Evolutionary conservation across 257 asterid species (phyloP).

Genomic region (Ballota nigra): DNA sequence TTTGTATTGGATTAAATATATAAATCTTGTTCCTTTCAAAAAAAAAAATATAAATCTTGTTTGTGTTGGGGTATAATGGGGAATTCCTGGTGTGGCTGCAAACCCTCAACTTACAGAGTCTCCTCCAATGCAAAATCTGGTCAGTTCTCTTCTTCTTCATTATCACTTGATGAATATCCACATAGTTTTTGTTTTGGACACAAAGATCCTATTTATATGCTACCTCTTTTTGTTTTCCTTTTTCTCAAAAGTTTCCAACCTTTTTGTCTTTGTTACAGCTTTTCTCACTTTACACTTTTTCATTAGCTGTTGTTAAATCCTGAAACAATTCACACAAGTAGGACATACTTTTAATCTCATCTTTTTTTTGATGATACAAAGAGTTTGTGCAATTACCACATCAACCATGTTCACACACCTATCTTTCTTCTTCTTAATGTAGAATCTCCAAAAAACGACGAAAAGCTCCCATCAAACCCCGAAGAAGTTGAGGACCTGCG

Average conservation of each 20-base stretch:
- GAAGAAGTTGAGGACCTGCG: constrained; percentile 93
- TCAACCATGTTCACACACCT: too few relatives aligned
- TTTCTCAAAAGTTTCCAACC: not conserved
- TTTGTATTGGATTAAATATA: not conserved
- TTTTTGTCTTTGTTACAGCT: not conserved
- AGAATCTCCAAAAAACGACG: constrained; percentile 53
- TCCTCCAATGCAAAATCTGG: constrained; percentile 74
- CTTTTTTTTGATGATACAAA: too few relatives aligned
- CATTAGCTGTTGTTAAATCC: not conserved
- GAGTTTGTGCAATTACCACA: too few relatives aligned
- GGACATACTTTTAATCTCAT: too few relatives aligned
- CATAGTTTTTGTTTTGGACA: too few relatives aligned
- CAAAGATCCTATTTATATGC: too few relatives aligned
- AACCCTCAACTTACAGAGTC: constrained; percentile 48
- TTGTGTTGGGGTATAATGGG: constrained; percentile 47
- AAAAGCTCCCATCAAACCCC: constrained; percentile 74
- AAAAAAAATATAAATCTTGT: not conserved
- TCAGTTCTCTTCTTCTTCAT: constrained; percentile 22
- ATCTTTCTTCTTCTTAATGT: too few relatives aligned
- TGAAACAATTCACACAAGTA: not conserved
- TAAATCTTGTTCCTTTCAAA: too few relatives aligned
- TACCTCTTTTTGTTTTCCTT: not conserved
- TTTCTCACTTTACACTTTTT: not conserved
- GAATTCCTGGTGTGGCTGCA: constrained; percentile 61
- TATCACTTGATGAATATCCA: not conserved